phyloP scores from a whole-genome alignment of 257 asterid species.

The Dorcoceras hygrometricum region DNA sequence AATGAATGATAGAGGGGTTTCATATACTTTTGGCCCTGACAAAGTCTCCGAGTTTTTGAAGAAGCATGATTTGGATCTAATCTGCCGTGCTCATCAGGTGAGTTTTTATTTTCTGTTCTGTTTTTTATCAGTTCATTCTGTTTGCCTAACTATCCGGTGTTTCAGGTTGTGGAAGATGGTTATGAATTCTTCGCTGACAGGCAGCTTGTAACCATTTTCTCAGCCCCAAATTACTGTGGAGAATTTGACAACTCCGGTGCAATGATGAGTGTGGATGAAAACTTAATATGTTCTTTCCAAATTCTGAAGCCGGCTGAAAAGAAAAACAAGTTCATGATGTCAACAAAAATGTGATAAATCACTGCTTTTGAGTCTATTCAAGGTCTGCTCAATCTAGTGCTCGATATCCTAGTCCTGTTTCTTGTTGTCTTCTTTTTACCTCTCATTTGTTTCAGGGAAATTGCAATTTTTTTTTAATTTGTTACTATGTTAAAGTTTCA shows the following conservation, averaged over 20 bases:
- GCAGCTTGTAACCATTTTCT: constrained; percentile 15
- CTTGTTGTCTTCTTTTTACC: neutral
- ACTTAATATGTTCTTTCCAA: constrained; percentile 10
- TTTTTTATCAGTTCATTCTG: neutral
- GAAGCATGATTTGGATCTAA: constrained; percentile 56
- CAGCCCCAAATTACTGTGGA: constrained; percentile 20
- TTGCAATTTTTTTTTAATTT: too few relatives aligned
- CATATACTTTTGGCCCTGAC: constrained; percentile 58
- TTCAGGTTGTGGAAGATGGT: constrained; percentile 21
- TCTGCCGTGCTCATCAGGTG: constrained; percentile 71
- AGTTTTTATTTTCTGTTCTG: neutral
- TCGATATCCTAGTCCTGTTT: too few relatives aligned
- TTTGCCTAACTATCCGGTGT: neutral
- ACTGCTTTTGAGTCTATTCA: neutral
- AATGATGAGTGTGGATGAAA: constrained; percentile 14
- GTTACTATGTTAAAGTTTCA: neutral
- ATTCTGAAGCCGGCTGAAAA: constrained; percentile 19
- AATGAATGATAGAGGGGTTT: constrained; percentile 64
- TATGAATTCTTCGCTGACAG: constrained; percentile 16
- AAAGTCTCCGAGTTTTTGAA: constrained; percentile 51
- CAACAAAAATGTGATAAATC: constrained; percentile 12
- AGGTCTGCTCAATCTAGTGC: neutral
- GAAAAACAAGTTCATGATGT: constrained; percentile 8
- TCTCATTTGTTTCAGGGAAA: neutral
- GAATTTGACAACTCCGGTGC: constrained; percentile 20